Conservation (phyloP, 352 stramenopile species). For the Thraustotheca clavata region DNA sequence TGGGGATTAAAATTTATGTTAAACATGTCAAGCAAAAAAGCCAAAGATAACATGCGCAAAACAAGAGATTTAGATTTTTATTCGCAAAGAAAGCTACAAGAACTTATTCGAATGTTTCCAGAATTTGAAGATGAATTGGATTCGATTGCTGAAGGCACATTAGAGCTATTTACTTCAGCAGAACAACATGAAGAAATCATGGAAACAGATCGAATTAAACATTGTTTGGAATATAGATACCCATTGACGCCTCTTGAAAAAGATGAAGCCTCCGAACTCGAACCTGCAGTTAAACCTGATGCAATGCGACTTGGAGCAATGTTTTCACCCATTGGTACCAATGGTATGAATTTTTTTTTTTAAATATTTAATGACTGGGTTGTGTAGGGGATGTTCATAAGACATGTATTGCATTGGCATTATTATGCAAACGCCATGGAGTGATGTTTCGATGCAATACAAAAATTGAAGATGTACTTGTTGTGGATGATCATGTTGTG, state of each 20-base stretch:
- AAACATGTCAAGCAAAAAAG: conserved; percentile 65
- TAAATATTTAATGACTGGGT: not conserved
- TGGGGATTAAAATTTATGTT: conserved; percentile 80
- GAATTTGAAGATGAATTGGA: conserved; percentile 81
- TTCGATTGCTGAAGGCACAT: conserved; percentile 72
- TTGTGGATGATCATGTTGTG: conserved; percentile 68
- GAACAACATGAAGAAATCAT: conserved; percentile 53
- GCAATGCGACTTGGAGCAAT: conserved; percentile 56
- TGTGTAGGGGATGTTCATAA: conserved; percentile 74
- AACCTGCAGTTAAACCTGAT: conserved; percentile 46
- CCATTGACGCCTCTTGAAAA: conserved; percentile 52
- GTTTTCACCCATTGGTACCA: conserved; percentile 74
- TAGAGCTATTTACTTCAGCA: conserved; percentile 60
- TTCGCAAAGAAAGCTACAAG: conserved; percentile 74
- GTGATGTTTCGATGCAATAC: conserved; percentile 87
- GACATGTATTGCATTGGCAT: conserved; percentile 77
- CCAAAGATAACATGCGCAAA: conserved; percentile 66
- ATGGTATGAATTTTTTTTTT: too few species aligned
- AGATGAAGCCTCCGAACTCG: conserved; percentile 48
- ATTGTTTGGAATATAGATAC: conserved; percentile 70
- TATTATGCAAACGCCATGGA: conserved; percentile 67
- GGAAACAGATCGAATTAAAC: conserved; percentile 56
- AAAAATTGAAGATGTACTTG: conserved; percentile 68
- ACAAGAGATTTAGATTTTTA: conserved; percentile 80
- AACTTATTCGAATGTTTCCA: conserved; percentile 62